Percentiles rank a stretch among this genome's conserved stretches.
phyloP scores from a whole-genome alignment of 306 rosid genomes.

The Lithocarpus polystachyus region DNA sequence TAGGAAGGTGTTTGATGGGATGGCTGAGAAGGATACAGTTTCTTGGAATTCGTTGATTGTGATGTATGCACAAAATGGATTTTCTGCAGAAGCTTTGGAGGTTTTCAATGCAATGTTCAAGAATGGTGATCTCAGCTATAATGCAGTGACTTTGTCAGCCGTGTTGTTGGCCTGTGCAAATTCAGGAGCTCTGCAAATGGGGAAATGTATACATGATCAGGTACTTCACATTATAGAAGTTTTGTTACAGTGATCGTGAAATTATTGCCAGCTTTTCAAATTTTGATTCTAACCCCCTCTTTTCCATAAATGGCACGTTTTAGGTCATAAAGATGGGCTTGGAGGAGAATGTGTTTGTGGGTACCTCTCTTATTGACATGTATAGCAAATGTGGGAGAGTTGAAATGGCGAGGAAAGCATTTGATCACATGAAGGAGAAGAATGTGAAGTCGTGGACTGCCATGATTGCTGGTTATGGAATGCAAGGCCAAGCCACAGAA shows the following conservation, averaged over 20 bases:
- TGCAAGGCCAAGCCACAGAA: conserved; percentile 66
- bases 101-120: conserved; percentile 55
- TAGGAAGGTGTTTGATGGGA: conserved; percentile 71
- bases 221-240: conserved; percentile 20
- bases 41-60: conserved; percentile 91
- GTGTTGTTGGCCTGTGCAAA: conserved; percentile 74
- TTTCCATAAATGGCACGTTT: not conserved
- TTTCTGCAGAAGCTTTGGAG: conserved; percentile 57
- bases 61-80: conserved; percentile 68
- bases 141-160: conserved; percentile 61
- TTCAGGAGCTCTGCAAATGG: conserved; percentile 66
- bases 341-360: conserved; percentile 60
- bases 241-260: conserved; percentile 3
- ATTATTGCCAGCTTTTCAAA: conserved; percentile 6
- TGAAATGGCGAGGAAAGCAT: conserved; percentile 68
- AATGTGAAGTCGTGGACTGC: conserved; percentile 78
- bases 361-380: conserved; percentile 74
- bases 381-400: conserved; percentile 72
- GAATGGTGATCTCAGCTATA: conserved; percentile 31
- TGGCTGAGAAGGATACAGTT: conserved; percentile 63
- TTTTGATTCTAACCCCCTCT: not conserved
- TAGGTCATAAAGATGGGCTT: conserved; percentile 66
- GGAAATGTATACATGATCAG: conserved; percentile 82
- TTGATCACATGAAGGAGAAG: conserved; percentile 61
- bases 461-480: conserved; percentile 76